Conservation (phyloP, 2,329 filamentous ascomycete species). For the Beauveria medogensis region DNA sequence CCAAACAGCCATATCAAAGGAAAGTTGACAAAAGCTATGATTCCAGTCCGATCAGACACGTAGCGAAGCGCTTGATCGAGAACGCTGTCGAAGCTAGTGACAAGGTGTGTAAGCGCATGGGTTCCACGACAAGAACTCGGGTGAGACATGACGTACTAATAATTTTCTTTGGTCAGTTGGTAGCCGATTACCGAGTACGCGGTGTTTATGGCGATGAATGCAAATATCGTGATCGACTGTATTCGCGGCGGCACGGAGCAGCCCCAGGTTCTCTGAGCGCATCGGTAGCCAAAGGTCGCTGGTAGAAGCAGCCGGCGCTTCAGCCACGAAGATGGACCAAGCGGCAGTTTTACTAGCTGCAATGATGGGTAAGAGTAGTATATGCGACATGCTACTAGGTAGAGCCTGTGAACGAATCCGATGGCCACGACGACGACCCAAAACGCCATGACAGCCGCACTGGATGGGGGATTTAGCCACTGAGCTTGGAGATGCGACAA, state of each 20-base stretch:
- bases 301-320: conserved; percentile 28
- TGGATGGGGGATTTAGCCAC: not conserved
- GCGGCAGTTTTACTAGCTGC: not conserved
- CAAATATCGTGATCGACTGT: conserved; percentile 31
- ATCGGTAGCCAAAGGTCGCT: conserved; percentile 35
- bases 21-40: conserved; percentile 56
- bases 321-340: conserved; percentile 19
- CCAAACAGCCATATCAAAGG: conserved; percentile 59
- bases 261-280: conserved; percentile 36
- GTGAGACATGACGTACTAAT: no score
- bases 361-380: not conserved
- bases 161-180: not conserved
- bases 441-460: not conserved
- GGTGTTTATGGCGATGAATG: conserved; percentile 21
- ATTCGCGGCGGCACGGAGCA: conserved; percentile 35
- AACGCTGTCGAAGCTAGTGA: not conserved
- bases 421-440: conserved; percentile 1
- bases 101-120: not conserved
- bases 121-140: no score
- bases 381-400: not conserved
- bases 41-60: conserved; percentile 54
- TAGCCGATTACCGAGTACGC: not conserved
- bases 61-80: conserved; percentile 39
- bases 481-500: not conserved
- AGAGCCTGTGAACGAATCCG: not conserved